A percentile compares a stretch with the other conserved stretches of the same genome.
phyloP scores from a whole-genome alignment of 2,329 filamentous ascomycete species.

The Exophiala spinifera region DNA sequence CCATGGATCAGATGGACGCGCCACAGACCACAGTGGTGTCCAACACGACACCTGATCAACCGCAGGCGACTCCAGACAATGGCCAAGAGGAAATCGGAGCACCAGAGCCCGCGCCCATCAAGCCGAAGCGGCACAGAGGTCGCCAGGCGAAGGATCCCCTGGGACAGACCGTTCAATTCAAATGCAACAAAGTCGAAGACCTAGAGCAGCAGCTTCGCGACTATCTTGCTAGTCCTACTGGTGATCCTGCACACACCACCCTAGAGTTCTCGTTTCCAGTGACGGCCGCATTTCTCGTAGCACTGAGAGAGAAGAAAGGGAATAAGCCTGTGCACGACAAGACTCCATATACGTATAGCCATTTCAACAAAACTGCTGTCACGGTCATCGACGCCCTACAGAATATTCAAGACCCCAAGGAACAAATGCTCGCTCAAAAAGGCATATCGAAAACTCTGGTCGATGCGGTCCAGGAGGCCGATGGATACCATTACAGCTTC shows the following conservation, averaged over 20 bases:
- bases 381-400: slow-evolving; percentile 25
- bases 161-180: slow-evolving; percentile 20
- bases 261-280: slow-evolving; percentile 27
- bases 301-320: slow-evolving; percentile 6
- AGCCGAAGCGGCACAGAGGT: slow-evolving; percentile 12
- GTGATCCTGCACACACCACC: slow-evolving; percentile 25
- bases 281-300: slow-evolving; percentile 26
- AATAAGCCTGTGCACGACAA: slow-evolving; percentile 2
- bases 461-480: slow-evolving; percentile 20
- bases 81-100: background rate
- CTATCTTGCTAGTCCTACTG: slow-evolving; percentile 22
- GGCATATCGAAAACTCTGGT: slow-evolving; percentile 24
- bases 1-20: slow-evolving; percentile 9
- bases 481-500: slow-evolving; percentile 28
- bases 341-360: slow-evolving; percentile 16
- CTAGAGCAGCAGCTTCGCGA: slow-evolving; percentile 20
- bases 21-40: background rate
- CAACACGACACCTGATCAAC: background rate
- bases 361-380: slow-evolving; percentile 23
- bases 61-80: background rate
- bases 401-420: slow-evolving; percentile 17
- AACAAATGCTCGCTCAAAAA: slow-evolving; percentile 24
- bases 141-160: slow-evolving; percentile 27
- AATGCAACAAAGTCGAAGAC: slow-evolving; percentile 24
- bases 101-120: background rate